phyloP scores from a whole-genome alignment of 2,329 filamentous ascomycete species.

The Ophiocordyceps camponoti-leonardi region DNA sequence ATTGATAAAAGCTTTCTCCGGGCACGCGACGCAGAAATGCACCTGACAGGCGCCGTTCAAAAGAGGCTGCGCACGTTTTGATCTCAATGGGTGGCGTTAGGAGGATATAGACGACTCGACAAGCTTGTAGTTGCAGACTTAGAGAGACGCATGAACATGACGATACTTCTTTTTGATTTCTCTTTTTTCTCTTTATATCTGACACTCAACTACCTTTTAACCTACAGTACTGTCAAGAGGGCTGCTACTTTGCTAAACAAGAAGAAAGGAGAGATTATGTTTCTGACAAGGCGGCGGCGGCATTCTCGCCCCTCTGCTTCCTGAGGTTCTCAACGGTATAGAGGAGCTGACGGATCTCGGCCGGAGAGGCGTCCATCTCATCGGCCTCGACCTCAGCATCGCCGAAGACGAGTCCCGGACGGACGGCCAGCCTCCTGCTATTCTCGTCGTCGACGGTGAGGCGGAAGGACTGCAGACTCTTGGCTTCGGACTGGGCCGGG shows the following conservation, averaged over 20 bases:
- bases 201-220: too few relatives aligned
- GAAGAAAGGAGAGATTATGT: too few relatives aligned
- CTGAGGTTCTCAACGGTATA: slow-evolving; percentile 30
- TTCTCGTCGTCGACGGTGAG: slow-evolving; percentile 14
- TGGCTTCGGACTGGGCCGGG: slow-evolving; percentile 10
- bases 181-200: too few relatives aligned
- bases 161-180: slow-evolving; percentile 2
- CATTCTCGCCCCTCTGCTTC: slow-evolving; percentile 19
- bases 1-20: not conserved
- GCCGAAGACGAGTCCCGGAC: slow-evolving; percentile 9
- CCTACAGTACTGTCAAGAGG: too few relatives aligned
- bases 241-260: too few relatives aligned
- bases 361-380: slow-evolving; percentile 16
- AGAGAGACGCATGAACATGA: slow-evolving; percentile 16
- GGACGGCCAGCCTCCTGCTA: slow-evolving; percentile 12
- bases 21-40: slow-evolving; percentile 1
- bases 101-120: slow-evolving; percentile 21
- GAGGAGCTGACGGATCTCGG: slow-evolving; percentile 23
- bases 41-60: slow-evolving; percentile 2
- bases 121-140: slow-evolving; percentile 12
- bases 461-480: slow-evolving; percentile 13
- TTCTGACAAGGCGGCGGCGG: slow-evolving; percentile 1
- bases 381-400: slow-evolving; percentile 9
- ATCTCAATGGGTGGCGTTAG: slow-evolving; percentile 18
- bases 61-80: slow-evolving; percentile 11